Percentiles rank a stretch among this genome's conserved stretches.
Conservation (phyloP, 176 grass and related monocot genomes). For the Rhynchospora breviuscula region DNA sequence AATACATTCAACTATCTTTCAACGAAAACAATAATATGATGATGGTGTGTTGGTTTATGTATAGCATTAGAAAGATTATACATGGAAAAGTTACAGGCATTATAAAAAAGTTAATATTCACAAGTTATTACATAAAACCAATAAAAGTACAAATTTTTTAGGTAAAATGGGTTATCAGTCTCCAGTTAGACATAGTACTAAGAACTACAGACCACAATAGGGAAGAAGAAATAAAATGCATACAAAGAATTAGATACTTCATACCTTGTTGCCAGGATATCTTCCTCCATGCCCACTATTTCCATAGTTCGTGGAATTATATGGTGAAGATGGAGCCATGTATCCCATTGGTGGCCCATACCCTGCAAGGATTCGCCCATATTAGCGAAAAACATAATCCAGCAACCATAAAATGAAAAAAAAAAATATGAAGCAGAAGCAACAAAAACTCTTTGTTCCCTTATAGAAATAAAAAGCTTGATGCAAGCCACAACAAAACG, state of each 20-base stretch:
- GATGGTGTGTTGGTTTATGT: not conserved
- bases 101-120: not conserved
- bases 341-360: conserved; percentile 78
- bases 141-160: not conserved
- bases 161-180: not conserved
- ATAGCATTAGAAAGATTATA: not conserved
- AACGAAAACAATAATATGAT: not conserved
- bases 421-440: not conserved
- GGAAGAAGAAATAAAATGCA: not conserved
- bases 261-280: conserved; percentile 77
- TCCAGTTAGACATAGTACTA: not conserved
- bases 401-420: not conserved
- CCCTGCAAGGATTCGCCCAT: conserved; percentile 23
- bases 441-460: not conserved
- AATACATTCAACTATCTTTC: not conserved
- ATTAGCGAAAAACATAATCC: not conserved
- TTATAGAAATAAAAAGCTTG: not conserved
- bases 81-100: not conserved
- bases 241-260: conserved; percentile 21
- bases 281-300: conserved; percentile 84
- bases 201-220: not conserved
- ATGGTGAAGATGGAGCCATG: conserved; percentile 68
- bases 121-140: not conserved
- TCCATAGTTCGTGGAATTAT: conserved; percentile 54
- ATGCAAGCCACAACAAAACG: not conserved